phyloP scores from a whole-genome alignment of 768 basidiomycete species.

The Sutorius australiensis region DNA sequence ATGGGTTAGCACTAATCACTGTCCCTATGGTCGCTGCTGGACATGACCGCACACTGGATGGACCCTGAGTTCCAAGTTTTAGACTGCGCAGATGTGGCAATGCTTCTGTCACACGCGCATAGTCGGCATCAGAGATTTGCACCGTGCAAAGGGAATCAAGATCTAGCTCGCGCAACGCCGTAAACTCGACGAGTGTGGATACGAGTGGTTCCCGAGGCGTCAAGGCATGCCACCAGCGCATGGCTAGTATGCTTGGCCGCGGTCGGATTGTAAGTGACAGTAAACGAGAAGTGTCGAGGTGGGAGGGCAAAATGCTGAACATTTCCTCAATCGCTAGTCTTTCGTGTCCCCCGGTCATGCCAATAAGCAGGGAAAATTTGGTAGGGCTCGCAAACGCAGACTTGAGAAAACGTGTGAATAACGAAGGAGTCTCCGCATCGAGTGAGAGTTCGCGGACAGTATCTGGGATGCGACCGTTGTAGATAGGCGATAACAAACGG shows the following conservation, averaged over 20 bases:
- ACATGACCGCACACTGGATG: neutral
- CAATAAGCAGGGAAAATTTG: conserved; percentile 4
- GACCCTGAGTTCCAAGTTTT: conserved; percentile 14
- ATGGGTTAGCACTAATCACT: conserved; percentile 9
- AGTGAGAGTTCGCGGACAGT: conserved; percentile 14
- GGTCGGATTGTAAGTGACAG: conserved; percentile 7
- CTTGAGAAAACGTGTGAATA: conserved; percentile 11
- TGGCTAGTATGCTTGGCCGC: neutral
- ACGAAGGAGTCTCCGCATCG: neutral
- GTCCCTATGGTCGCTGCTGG: conserved; percentile 11
- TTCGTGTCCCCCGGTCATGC: conserved; percentile 2
- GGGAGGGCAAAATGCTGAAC: conserved; percentile 10
- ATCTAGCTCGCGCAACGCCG: conserved; percentile 12
- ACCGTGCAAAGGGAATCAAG: conserved; percentile 15
- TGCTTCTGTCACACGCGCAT: conserved; percentile 7
- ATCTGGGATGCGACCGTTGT: conserved; percentile 9
- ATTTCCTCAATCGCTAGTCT: neutral
- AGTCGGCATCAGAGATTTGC: conserved; percentile 10
- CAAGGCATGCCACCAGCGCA: conserved; percentile 1
- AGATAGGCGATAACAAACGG: conserved; percentile 5
- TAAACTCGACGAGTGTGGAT: conserved; percentile 11
- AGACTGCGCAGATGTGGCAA: conserved; percentile 8
- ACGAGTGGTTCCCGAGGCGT: conserved; percentile 1
- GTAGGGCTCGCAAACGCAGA: conserved; percentile 11
- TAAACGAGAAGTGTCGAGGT: conserved; percentile 10